Evolutionary conservation across 768 basidiomycete species (phyloP), one percentile per base, ranked within the genome.

Genomic region (Leucogyrophana mollusca): DNA sequence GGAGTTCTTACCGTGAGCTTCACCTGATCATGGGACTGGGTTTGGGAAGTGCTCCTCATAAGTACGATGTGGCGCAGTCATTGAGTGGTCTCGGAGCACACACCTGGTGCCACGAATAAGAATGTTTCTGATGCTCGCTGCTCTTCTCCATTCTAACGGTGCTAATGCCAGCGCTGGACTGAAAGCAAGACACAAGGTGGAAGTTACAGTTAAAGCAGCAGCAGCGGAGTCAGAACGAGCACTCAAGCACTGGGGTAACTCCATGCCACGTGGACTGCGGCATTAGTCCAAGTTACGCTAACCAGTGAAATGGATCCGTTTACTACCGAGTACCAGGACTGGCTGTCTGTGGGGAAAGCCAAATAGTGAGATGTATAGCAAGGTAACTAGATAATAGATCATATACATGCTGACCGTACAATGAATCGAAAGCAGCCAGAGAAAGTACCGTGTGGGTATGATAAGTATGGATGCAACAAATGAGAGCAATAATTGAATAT

Each of bases 51-150:
- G 45, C 21, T 6, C 23, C 23, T 14, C 6, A 45, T 40, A 45
- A 40, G 44, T 25, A 45, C 18, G n/a, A n/a, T 10, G 11, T 24
- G 14, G 36, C 18, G 47, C 48, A 23, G 46, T 37, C 49, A 57
- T 58, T 50, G 50, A 60, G 40, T 33, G 40, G 13, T 7, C 27
- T 50, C 53, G 16, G 20, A 43, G 48, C 41, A 64, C 77, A 51
- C 58, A 89, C 89, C 80, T 91, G 89, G 66, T 91, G 90, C 89
- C 89, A 91, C 53, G 89, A 88, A 57, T 91, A 91, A 16, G 76
- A 67, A 39, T 68, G 70, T 54, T 64, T 66, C 33, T 60, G 64
- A 41, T 49, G 53, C 9, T 64, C 59, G 48, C 56, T 53, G 7
- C 45, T 52, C 43, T 64, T 64, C 36, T 66, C 55, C 52, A 54